These are phyloP conservation scores for Dactylellina sp. DNA, from an alignment of 2,329 filamentous ascomycete species.

Conservation along the genomic window DNA sequence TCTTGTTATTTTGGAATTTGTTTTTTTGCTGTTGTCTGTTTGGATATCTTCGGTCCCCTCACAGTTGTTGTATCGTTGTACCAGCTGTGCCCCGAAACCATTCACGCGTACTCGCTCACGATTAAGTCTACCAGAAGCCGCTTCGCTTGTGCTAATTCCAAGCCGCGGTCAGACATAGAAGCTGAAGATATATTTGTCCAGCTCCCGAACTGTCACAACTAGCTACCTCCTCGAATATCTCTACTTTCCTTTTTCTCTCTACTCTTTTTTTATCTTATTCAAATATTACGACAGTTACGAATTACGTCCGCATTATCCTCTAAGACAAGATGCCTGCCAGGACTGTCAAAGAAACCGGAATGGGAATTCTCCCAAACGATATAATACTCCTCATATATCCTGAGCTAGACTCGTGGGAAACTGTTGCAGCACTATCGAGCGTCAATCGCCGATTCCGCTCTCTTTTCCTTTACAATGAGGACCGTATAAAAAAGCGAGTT, in stretches of 20 bases:
- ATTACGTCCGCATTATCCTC: conserved; percentile 2
- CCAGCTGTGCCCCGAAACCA: conserved; percentile 33
- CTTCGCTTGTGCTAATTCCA: conserved; percentile 56
- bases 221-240: not conserved
- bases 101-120: conserved; percentile 2
- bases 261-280: conserved; percentile 1
- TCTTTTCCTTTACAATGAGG: conserved; percentile 41
- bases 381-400: conserved; percentile 50
- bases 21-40: conserved; percentile 1
- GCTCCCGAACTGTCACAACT: conserved; percentile 1
- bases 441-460: conserved; percentile 53
- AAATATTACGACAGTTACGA: conserved; percentile 10
- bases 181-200: conserved; percentile 47
- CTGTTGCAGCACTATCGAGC: conserved; percentile 52
- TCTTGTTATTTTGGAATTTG: conserved; percentile 13
- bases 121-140: conserved; percentile 3
- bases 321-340: conserved; percentile 25
- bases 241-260: not conserved
- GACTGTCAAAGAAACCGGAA: conserved; percentile 20
- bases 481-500: conserved; percentile 52
- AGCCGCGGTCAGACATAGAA: conserved; percentile 15
- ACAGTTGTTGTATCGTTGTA: conserved; percentile 45
- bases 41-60: conserved; percentile 6
- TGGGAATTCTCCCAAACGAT: conserved; percentile 50
- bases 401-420: conserved; percentile 52